Percentiles rank a stretch among this genome's conserved stretches.
Conservation (phyloP, 2,329 filamentous ascomycete species). For the Triangularia verruculosa region DNA sequence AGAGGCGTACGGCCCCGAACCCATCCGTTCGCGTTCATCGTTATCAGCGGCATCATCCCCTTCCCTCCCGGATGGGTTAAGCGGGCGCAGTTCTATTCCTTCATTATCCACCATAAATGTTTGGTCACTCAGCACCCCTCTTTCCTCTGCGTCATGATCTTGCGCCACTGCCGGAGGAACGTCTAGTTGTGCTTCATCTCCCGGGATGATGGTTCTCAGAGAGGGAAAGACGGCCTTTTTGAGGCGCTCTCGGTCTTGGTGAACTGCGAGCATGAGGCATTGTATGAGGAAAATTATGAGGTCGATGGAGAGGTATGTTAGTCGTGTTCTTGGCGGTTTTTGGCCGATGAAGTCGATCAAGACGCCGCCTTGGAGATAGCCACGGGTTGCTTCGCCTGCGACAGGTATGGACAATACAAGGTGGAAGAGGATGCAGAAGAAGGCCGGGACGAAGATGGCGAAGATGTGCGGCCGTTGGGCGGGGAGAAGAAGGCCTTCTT, state of each 20-base stretch:
- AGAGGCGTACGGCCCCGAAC: constrained; percentile 21
- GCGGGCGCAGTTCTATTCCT: constrained; percentile 46
- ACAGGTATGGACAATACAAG: constrained; percentile 52
- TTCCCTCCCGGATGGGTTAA: constrained; percentile 23
- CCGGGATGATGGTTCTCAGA: constrained; percentile 11
- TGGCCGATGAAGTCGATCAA: constrained; percentile 68
- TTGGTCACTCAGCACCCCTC: constrained; percentile 45
- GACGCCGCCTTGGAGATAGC: constrained; percentile 65
- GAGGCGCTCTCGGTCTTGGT: constrained; percentile 57
- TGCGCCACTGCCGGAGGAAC: constrained; percentile 34
- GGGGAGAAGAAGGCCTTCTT: constrained; percentile 56
- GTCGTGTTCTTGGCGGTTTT: constrained; percentile 55
- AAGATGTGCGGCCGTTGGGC: constrained; percentile 56
- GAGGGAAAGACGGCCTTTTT: constrained; percentile 43
- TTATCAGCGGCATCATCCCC: constrained; percentile 24
- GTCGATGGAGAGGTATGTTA: constrained; percentile 56
- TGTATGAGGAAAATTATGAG: constrained; percentile 55
- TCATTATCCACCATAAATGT: constrained; percentile 37
- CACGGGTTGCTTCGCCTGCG: constrained; percentile 59
- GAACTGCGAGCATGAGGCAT: constrained; percentile 62
- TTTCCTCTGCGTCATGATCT: constrained; percentile 56
- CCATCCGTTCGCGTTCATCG: constrained; percentile 20
- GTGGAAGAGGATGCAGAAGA: constrained; percentile 60
- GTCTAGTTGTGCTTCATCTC: neutral
- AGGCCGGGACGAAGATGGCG: constrained; percentile 56